Evolutionary conservation across 2,329 filamentous ascomycete genomes (phyloP).

Genomic region (Pyricularia pennisetigena): DNA sequence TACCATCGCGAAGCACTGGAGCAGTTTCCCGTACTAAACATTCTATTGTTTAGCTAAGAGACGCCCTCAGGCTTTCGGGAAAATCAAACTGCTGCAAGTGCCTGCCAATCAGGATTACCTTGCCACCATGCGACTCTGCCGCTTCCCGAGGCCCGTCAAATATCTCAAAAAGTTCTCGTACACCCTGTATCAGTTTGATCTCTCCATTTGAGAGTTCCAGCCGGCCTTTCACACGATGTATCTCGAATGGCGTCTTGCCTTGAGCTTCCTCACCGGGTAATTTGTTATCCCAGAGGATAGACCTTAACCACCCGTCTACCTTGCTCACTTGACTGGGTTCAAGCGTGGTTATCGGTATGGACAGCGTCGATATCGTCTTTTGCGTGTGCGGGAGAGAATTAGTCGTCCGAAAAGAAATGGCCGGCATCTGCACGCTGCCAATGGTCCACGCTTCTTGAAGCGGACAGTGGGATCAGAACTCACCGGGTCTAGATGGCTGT

Average conservation of each 20-base stretch:
- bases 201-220: constrained; percentile 55
- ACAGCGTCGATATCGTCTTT: constrained; percentile 75
- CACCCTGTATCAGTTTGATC: constrained; percentile 77
- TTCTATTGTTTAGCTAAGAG: not conserved
- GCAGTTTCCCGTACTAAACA: not conserved
- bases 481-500: constrained; percentile 85
- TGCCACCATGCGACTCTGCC: constrained; percentile 24
- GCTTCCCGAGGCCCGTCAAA: constrained; percentile 40
- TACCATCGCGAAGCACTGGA: not conserved
- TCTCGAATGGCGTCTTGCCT: constrained; percentile 48
- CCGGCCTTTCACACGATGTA: constrained; percentile 82
- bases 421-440: not conserved
- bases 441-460: not conserved
- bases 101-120: constrained; percentile 56
- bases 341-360: constrained; percentile 57
- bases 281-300: constrained; percentile 71
- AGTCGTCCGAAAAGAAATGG: not conserved
- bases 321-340: constrained; percentile 42
- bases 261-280: constrained; percentile 32
- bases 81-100: constrained; percentile 42
- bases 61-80: constrained; percentile 25
- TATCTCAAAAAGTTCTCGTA: constrained; percentile 89
- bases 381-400: constrained; percentile 11
- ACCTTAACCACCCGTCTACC: constrained; percentile 75
- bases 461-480: constrained; percentile 17